Base-by-base conservation (phyloP, 805 yeast species). In the Saturnispora ahearnii region DNA sequence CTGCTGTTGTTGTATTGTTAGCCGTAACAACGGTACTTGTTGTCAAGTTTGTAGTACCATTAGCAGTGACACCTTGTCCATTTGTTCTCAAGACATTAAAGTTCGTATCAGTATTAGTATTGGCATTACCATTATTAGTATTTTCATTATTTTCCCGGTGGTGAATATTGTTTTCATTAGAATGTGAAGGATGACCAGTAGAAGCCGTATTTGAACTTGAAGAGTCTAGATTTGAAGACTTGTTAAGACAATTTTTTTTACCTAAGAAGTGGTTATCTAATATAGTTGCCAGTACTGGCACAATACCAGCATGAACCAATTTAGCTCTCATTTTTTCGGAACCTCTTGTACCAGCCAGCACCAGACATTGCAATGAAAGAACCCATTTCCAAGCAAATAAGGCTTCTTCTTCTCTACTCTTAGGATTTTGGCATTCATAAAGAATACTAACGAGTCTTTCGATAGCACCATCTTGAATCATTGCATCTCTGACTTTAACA, bases 381-480 rank as follows among this genome's bases (percentile, higher is more conserved):
- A 96, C 87, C 99, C 99, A 91, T 69, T 91, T 91, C 96, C 96
- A 91, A 0, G 95, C 90, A n/a, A 55, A 58, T 4, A 84, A 73
- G 55, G 87, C 71, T 26, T 81, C 75, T 41, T 65, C 68, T 46
- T 61, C 58, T 21, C 64, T 65, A 13, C 54, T 54, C 21, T 55
- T 54, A 0, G 68, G 68, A 41, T 64, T 54, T 40, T 77, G 79
- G 61, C 96, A 90, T 58, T 85, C 95, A 61, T 87, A 86, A 49
- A 91, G 69, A 31, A 91, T 91, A 49, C 84, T 84, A 36, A 91
- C 87, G 48, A 91, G 73, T 47, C 98, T 72, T 62, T 88, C 96
- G 38, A 93, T 69, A 0, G 98, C 98, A 11, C 99, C 98, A 64
- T 91, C 99, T 28, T 71, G 73, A 13, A 95, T 78, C 31, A 91